These are phyloP conservation scores for Prunus kanzakura DNA, from an alignment of 306 rosid species.

Conservation along the genomic window DNA sequence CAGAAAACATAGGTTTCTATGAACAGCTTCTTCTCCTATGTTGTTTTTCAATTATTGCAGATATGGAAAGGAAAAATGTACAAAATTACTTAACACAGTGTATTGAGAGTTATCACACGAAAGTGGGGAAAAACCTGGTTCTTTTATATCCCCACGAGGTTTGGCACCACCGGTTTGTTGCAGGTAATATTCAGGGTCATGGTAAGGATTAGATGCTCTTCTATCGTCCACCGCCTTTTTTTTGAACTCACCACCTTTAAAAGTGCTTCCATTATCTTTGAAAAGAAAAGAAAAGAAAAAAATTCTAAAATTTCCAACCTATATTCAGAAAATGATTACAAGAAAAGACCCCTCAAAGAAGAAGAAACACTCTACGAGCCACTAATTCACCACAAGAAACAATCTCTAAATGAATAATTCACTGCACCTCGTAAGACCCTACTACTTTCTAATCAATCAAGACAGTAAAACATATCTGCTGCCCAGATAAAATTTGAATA, in stretches of 20 bases:
- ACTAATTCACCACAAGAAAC: not conserved
- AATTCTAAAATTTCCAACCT: constrained; percentile 20
- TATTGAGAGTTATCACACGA: constrained; percentile 8
- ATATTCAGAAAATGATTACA: not conserved
- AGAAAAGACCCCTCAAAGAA: not conserved
- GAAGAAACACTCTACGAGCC: not conserved
- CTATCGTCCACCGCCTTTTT: constrained; percentile 44
- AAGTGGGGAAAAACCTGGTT: constrained; percentile 45
- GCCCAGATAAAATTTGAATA: not conserved
- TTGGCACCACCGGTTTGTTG: constrained; percentile 35
- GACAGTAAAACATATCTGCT: not conserved
- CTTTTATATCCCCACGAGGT: constrained; percentile 17
- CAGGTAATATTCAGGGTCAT: constrained; percentile 41
- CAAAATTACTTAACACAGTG: not conserved
- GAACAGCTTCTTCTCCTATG: not conserved
- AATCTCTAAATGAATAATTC: not conserved
- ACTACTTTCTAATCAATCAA: not conserved
- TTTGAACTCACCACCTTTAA: constrained; percentile 33
- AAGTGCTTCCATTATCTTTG: constrained; percentile 47
- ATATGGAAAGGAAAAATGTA: not conserved
- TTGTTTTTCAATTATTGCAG: not conserved
- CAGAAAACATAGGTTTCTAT: not conserved
- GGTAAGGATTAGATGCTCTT: constrained; percentile 68
- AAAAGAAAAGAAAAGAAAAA: constrained; percentile 1
- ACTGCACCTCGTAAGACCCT: not conserved